Evolutionary conservation across 2,329 filamentous ascomycete genomes (phyloP), one percentile per base, ranked within the genome.

Genomic region (Claviceps purpurea): DNA sequence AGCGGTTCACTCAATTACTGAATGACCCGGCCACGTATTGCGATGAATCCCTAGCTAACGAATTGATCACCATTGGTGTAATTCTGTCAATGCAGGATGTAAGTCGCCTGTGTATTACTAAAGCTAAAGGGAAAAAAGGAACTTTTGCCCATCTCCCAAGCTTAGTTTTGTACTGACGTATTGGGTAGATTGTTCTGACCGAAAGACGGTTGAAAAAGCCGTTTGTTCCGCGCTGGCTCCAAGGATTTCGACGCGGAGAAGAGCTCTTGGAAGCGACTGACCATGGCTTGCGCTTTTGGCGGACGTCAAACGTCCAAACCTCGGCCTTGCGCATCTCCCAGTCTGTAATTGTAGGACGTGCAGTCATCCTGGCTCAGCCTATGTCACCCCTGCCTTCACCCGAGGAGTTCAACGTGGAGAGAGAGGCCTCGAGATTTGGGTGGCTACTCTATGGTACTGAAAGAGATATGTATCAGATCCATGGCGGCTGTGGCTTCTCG

Each of bases 401-500:
- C 2, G 53, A 56, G 8, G 58, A 57, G 1, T 63, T 68, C 22
- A 58, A 67, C 20, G 58, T 61, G 0, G 54, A 62, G 26, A 52
- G 56, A 10, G 63, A 68, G 49, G 55, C 63, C 1, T 54, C 58
- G 2, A 61, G 67, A 24, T 71, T 71, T 48, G 64, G 61, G 7
- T 71, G 69, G 66, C 61, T 71, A 8, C 59, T 69, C 0, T 69
- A 70, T 43, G 68, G 68, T 3, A 63, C 62, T 0, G 58, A 63
- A 38, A 55, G 52, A 18, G 65, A 69, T 11, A 63, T 65, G 55
- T 64, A 62, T 38, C 61, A 69, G 50, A 68, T 71, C 4, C 69
- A 71, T 46, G 69, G 69, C 8, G 68, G 67, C 0, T 71, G 68
- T 47, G 69, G 69, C 10, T 71, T 71, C 52, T 71, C 68, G 0